Base-by-base conservation (phyloP, 2,329 filamentous ascomycete genomes). In the Colletotrichum tamarilloi region DNA sequence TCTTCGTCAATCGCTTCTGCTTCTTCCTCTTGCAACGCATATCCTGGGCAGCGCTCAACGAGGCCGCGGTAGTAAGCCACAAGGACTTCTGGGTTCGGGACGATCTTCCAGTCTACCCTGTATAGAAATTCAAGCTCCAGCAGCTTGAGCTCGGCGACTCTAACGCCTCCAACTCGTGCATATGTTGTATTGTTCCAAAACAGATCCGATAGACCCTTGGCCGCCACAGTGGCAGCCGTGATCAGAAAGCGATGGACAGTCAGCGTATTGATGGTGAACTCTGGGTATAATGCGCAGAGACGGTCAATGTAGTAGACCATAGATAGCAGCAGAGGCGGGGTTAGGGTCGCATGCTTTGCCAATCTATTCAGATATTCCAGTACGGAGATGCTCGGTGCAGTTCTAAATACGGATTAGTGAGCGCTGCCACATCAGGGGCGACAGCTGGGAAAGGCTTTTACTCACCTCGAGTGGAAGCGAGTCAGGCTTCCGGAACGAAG, bases 301-400 rank as follows among this genome's bases (percentile, higher is more conserved):
- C 95, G 92, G 84, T 99, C 97, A 79, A 99, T 98, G 80, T 98
- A 99, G 81, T 97, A 99, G 70, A 99, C 97, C 95, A 99, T 98
- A 77, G 95, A 97, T 46, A 99, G 90, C n/a, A 99, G 88, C 63
- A 99, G 93, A 0, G 97, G 96, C 14, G 97, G 95, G 7, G 95
- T 95, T 3, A 99, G 88, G 0, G 96, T 98, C 30, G 97, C 97
- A 81, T 99, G 97, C 72, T 95, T 95, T 28, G 97, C 97, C 71
- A 99, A 88, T 75, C 97, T 92, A 79, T 97, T 94, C 46, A 99
- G 89, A 81, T 99, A 99, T 81, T 99, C 97, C 74, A 93, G 88
- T 38, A 99, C 96, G 30, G 95, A 98, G 73, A 99, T 99, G 65
- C 94, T 95, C 8, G 97, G 97, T 1, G 97, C 84, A 3, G 89